These are phyloP conservation scores for Coleophoma eucalyptorum DNA, from an alignment of 2,329 filamentous ascomycete genomes.

Conservation along the genomic window DNA sequence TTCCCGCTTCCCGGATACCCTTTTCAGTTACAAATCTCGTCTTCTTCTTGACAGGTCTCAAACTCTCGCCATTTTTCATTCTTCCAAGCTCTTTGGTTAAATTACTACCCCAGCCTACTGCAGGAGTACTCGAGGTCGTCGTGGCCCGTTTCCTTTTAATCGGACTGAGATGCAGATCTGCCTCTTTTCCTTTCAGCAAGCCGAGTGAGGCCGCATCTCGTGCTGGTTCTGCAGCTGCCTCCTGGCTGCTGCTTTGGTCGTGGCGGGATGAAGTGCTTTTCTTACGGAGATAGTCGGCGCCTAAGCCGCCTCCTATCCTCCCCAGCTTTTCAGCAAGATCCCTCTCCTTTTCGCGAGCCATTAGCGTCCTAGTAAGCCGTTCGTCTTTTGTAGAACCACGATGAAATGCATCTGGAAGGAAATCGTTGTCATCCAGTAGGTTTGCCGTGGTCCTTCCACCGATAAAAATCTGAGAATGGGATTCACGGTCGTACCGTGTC, in stretches of 20 bases:
- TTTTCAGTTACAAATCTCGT: slow-evolving; percentile 77
- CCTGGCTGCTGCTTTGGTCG: slow-evolving; percentile 3
- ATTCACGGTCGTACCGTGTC: slow-evolving; percentile 50
- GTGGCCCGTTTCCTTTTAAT: slow-evolving; percentile 55
- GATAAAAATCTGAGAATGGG: slow-evolving; percentile 54
- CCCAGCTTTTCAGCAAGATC: slow-evolving; percentile 68
- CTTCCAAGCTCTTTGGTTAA: slow-evolving; percentile 52
- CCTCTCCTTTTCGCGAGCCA: slow-evolving; percentile 66
- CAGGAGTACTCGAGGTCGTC: slow-evolving; percentile 18
- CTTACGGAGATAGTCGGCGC: slow-evolving; percentile 64
- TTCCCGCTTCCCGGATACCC: slow-evolving; percentile 72
- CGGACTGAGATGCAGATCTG: slow-evolving; percentile 51
- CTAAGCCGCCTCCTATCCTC: slow-evolving; percentile 59
- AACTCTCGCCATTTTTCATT: slow-evolving; percentile 59
- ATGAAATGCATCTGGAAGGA: slow-evolving; percentile 46
- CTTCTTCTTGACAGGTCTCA: slow-evolving; percentile 61
- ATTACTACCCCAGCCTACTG: slow-evolving; percentile 53
- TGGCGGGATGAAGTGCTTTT: slow-evolving; percentile 9
- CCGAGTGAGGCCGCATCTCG: slow-evolving; percentile 43
- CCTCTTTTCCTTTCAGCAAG: slow-evolving; percentile 33
- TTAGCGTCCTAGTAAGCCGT: slow-evolving; percentile 59
- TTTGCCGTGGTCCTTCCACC: slow-evolving; percentile 49
- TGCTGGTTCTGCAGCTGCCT: slow-evolving; percentile 20
- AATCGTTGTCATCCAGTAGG: slow-evolving; percentile 63
- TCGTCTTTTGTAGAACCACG: slow-evolving; percentile 59